Conservation (phyloP, 139 green algal species). For the Deuterostichococcus epilithicus region DNA sequence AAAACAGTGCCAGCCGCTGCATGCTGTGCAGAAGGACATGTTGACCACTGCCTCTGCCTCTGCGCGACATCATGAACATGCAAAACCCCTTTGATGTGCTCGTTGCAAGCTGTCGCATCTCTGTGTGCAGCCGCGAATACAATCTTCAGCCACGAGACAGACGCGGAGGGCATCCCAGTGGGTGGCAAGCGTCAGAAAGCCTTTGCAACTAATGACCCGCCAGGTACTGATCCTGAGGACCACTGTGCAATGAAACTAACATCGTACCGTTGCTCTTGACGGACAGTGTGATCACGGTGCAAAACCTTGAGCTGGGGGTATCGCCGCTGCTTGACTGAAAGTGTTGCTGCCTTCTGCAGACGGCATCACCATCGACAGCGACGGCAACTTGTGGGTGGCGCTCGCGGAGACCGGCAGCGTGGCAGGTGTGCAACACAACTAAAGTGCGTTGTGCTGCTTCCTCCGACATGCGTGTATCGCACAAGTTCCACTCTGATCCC, state of each 20-base stretch:
- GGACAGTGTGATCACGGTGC: too few species aligned
- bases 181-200: background rate
- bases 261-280: too few species aligned
- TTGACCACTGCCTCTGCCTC: too few species aligned
- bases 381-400: conserved; percentile 62
- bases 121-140: conserved; percentile 6
- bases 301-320: too few species aligned
- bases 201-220: background rate
- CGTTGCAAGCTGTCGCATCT: too few species aligned
- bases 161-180: conserved; percentile 17
- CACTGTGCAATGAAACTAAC: too few species aligned
- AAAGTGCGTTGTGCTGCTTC: background rate
- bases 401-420: conserved; percentile 51
- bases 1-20: too few species aligned
- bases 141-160: conserved; percentile 20
- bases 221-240: background rate
- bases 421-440: conserved; percentile 36
- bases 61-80: too few species aligned
- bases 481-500: background rate
- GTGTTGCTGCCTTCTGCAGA: conserved; percentile 16
- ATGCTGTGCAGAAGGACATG: too few species aligned
- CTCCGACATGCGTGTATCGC: background rate
- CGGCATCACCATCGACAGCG: conserved; percentile 55
- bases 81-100: too few species aligned
- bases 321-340: too few species aligned